Base-by-base conservation (phyloP, 2,329 filamentous ascomycete species). In the Talaromyces marneffei region DNA sequence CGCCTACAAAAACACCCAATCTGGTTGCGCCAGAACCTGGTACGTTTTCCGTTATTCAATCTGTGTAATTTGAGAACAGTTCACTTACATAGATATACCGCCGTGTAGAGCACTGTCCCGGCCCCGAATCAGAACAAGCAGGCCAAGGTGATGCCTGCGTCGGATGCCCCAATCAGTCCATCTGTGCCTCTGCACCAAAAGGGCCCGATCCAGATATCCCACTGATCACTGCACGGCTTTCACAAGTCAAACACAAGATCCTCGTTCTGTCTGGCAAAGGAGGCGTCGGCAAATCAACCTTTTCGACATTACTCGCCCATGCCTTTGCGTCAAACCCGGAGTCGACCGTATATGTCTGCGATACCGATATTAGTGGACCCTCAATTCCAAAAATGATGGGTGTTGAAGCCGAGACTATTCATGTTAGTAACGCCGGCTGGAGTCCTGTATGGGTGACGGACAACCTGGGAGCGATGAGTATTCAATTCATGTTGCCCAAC, bases 381-480 rank as follows among this genome's bases (percentile, higher is more conserved):
- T 91, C 87, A 65, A 97, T 99, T 69, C 94, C 94, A 20, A 97
- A 97, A 79, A 97, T 99, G 93, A 92, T 99, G 87, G 94, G 94
- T 35, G 93, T 97, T 0, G 92, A 97, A 75, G 80, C 86, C 27
- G 93, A 99, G 78, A 96, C 90, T 1, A 94, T 99, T 57, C 94
- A 99, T 74, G 86, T 96, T 58, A 94, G 88, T 71, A 88, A 85
- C 58, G 85, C 88, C 0, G 94, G 94, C 2, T 97, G 92, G 94
- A 91, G 89, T 71, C 94, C 94, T 0, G 93, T 97, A 14, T 97
- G 92, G 90, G 92, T 96, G 16, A 85, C 87, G 68, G 94, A 97
- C 69, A 99, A 97, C 69, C 80, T 99, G 3, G 90, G 89, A 1
- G 91, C 96, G 56, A 97, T 99, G 93, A 94, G 89, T 70, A 91